phyloP scores from a whole-genome alignment of 805 yeast species.

The Candida mattraensis region DNA sequence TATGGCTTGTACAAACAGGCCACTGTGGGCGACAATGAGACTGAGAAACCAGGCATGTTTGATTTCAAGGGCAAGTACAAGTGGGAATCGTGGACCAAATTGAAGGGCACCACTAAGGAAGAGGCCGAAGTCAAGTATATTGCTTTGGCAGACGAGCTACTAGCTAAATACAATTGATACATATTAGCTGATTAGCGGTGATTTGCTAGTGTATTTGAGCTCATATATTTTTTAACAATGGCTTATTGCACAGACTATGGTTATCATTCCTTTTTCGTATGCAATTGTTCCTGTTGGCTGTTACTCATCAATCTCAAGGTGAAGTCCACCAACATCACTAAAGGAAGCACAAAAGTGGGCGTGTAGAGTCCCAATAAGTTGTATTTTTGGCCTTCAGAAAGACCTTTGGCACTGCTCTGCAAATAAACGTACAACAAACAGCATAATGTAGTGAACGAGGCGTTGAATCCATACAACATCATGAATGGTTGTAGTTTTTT shows the following conservation, averaged over 20 bases:
- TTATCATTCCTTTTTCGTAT: slow-evolving; percentile 1
- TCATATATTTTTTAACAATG: not conserved
- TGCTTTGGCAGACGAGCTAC: slow-evolving; percentile 62
- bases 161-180: slow-evolving; percentile 45
- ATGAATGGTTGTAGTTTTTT: slow-evolving; percentile 32
- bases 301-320: slow-evolving; percentile 14
- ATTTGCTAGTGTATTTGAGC: not conserved
- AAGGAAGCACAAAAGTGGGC: slow-evolving; percentile 74
- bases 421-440: slow-evolving; percentile 57
- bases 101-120: slow-evolving; percentile 81
- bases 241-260: not conserved
- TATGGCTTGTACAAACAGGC: slow-evolving; percentile 97
- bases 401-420: slow-evolving; percentile 39
- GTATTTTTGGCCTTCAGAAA: slow-evolving; percentile 36
- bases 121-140: slow-evolving; percentile 88
- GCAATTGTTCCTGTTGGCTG: slow-evolving; percentile 3
- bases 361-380: slow-evolving; percentile 54
- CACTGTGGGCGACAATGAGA: slow-evolving; percentile 89
- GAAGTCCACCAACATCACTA: slow-evolving; percentile 51
- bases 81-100: slow-evolving; percentile 95
- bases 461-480: slow-evolving; percentile 77
- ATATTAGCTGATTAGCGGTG: no score
- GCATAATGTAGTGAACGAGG: slow-evolving; percentile 72
- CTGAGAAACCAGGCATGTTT: slow-evolving; percentile 86
- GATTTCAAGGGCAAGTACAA: slow-evolving; percentile 95